These are phyloP conservation scores for Penicillium sumatraense DNA, from an alignment of 2,329 filamentous ascomycete species.

Conservation along the genomic window DNA sequence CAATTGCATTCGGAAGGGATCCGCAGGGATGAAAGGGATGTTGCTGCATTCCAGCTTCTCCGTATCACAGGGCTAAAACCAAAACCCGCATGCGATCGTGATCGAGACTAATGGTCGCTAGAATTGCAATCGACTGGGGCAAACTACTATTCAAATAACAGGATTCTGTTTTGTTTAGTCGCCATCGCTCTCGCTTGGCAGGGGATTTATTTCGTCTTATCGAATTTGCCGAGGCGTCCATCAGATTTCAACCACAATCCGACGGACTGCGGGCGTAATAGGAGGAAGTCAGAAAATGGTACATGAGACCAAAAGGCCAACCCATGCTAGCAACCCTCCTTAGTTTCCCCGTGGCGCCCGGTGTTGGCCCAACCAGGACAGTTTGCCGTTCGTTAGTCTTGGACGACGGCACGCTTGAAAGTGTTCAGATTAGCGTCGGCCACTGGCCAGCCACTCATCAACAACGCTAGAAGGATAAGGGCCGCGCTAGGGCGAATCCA, in stretches of 20 bases:
- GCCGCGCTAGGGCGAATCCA: not conserved
- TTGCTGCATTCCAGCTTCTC: not conserved
- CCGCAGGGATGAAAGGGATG: conserved; percentile 3
- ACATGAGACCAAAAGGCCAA: not conserved
- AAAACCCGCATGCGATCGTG: not conserved
- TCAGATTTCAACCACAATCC: not conserved
- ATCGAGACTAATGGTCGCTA: not conserved
- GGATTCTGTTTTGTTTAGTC: too few relatives aligned
- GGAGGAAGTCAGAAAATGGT: not conserved
- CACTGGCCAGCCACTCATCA: not conserved
- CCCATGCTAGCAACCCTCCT: not conserved
- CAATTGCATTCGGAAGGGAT: conserved; percentile 1
- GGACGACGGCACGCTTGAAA: not conserved
- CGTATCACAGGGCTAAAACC: not conserved
- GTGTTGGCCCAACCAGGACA: not conserved
- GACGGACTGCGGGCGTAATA: conserved; percentile 7
- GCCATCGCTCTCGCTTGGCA: not conserved
- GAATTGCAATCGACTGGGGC: not conserved
- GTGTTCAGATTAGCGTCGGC: not conserved
- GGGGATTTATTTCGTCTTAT: not conserved
- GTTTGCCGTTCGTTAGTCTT: not conserved
- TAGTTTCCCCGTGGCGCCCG: not conserved
- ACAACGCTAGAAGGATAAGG: conserved; percentile 1
- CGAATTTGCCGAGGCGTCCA: not conserved
- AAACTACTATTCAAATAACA: too few relatives aligned